Conservation (phyloP, 371 early-diverging fungal genomes). For the Rhizopus delemar region DNA sequence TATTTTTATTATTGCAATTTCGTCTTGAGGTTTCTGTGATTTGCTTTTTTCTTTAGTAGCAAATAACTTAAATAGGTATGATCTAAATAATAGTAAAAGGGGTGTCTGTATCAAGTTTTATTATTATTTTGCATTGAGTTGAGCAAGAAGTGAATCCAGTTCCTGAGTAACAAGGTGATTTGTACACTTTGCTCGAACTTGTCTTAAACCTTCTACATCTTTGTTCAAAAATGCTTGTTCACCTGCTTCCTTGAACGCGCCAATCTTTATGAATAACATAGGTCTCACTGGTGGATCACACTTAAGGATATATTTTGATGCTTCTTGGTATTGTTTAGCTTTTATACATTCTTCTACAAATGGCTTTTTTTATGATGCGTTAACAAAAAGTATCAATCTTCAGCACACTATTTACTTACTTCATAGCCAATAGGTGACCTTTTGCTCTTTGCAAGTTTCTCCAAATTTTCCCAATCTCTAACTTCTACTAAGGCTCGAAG, state of each 20-base stretch:
- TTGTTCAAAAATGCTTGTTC: constrained; percentile 71
- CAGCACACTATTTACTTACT: constrained; percentile 29
- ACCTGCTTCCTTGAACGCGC: constrained; percentile 77
- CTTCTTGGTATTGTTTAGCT: constrained; percentile 77
- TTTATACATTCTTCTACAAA: constrained; percentile 84
- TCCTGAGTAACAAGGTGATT: constrained; percentile 58
- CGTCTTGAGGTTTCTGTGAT: no score
- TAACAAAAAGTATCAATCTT: background rate
- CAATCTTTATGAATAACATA: constrained; percentile 72
- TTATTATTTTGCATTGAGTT: constrained; percentile 47
- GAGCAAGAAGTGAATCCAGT: constrained; percentile 54
- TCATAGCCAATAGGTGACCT: constrained; percentile 85
- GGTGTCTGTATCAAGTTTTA: background rate
- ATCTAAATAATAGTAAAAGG: background rate
- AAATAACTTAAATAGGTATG: background rate
- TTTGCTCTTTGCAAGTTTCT: constrained; percentile 75
- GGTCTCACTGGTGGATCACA: constrained; percentile 74
- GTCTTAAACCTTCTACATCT: constrained; percentile 65
- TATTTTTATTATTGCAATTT: no score
- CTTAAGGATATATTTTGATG: constrained; percentile 74
- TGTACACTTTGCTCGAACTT: constrained; percentile 54
- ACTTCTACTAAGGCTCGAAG: constrained; percentile 80
- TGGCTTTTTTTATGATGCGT: constrained; percentile 44
- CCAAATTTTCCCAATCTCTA: constrained; percentile 87
- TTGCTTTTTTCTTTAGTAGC: no score